Evolutionary conservation across 75 land plant genomes (phyloP).

Genomic region (Sequoiadendron giganteum): DNA sequence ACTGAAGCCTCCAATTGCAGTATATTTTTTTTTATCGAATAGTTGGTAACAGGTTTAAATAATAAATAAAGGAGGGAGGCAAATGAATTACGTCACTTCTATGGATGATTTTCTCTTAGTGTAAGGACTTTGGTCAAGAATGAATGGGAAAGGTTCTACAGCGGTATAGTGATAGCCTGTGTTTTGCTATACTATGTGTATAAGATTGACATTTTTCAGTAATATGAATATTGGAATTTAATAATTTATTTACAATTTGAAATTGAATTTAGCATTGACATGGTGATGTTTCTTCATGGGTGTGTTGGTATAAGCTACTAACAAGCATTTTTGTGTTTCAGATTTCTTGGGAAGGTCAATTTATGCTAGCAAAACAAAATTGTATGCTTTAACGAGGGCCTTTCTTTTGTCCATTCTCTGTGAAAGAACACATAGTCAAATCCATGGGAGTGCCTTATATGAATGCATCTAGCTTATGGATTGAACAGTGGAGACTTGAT

Average conservation of each 20-base stretch:
- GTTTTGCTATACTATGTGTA: neutral
- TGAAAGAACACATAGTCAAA: neutral
- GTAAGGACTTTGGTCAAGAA: neutral
- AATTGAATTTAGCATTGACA: neutral
- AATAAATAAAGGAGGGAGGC: neutral
- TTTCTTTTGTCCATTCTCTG: neutral
- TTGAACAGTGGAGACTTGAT: neutral
- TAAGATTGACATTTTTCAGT: neutral
- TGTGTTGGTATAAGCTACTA: neutral
- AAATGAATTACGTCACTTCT: neutral
- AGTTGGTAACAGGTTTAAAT: neutral
- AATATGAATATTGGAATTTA: neutral
- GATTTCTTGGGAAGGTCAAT: neutral
- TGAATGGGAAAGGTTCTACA: neutral
- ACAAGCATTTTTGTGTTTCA: slow-evolving; percentile 1
- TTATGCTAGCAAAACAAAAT: neutral
- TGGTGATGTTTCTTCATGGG: neutral
- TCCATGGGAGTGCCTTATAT: neutral
- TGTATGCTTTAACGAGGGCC: neutral
- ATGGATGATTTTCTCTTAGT: neutral
- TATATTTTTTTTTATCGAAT: neutral
- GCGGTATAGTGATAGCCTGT: neutral
- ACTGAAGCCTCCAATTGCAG: neutral
- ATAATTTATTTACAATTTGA: neutral
- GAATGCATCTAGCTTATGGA: neutral